These are phyloP conservation scores for Fraxinus velutina DNA, from an alignment of 305 asterid genomes.

Conservation along the genomic window DNA sequence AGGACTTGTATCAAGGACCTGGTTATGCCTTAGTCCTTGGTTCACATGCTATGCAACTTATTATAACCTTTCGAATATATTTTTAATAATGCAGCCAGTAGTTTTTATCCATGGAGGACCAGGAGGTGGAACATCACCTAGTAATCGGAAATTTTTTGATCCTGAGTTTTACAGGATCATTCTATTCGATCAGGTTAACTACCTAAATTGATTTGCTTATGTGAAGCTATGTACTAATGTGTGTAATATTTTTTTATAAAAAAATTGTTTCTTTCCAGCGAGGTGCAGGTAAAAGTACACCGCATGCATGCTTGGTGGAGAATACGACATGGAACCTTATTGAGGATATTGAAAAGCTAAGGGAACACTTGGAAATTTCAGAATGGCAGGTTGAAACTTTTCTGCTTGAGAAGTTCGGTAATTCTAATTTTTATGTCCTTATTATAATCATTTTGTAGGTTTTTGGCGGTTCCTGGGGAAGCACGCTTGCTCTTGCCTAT, in stretches of 20 bases:
- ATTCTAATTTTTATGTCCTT: slow-evolving; percentile 14
- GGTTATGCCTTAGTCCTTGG: neutral
- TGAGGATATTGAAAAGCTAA: slow-evolving; percentile 77
- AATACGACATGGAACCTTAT: slow-evolving; percentile 88
- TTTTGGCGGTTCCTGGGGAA: slow-evolving; percentile 99
- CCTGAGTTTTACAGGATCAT: slow-evolving; percentile 73
- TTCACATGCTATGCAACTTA: slow-evolving; percentile 9
- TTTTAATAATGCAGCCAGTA: slow-evolving; percentile 59
- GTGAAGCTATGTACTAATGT: slow-evolving; percentile 18
- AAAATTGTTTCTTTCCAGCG: slow-evolving; percentile 54
- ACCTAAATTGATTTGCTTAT: slow-evolving; percentile 17
- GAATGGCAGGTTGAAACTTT: slow-evolving; percentile 78
- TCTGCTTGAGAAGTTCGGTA: slow-evolving; percentile 3
- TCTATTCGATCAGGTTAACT: slow-evolving; percentile 81
- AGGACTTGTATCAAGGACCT: neutral
- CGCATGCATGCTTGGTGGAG: slow-evolving; percentile 89
- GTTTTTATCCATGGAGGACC: slow-evolving; percentile 97
- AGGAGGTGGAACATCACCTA: slow-evolving; percentile 91
- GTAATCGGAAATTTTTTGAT: slow-evolving; percentile 83
- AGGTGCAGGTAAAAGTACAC: slow-evolving; percentile 92
- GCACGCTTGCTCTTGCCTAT: slow-evolving; percentile 91
- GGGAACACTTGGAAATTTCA: slow-evolving; percentile 68
- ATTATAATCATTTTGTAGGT: slow-evolving; percentile 56
- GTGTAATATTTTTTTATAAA: neutral
- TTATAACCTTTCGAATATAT: slow-evolving; percentile 9